Base-by-base conservation (phyloP, 2,329 filamentous ascomycete species). In the Calonectria hongkongensis region DNA sequence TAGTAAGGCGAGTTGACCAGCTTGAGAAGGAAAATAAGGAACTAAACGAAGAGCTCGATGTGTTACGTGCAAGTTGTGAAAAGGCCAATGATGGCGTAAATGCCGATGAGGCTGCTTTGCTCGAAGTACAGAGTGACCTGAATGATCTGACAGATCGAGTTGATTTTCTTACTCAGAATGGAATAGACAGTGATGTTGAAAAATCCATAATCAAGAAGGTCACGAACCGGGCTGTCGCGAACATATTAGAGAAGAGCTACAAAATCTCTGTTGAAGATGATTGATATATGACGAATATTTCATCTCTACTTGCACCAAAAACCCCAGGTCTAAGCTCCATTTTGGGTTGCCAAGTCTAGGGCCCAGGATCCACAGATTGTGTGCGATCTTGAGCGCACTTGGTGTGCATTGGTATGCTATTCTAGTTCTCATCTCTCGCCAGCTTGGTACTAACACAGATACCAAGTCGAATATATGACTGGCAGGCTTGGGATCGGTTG, bases 261-360 rank as follows among this genome's bases (percentile, higher is more conserved):
- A 66, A 48, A 33, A 39, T 66, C 60, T 69, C 74, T 71, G 43
- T 75, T n/a, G 58, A 54, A 21, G 58, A 70, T 18, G 88, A 87
- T 75, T 87, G 88, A 39, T 67, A 3, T 39, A 25, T 41, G 21
- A 36, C 36, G 6, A 18, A 60, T 16, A 15, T 60, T 28, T 3
- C 15, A 2, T 25, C n/a, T 48, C 8, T 25, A 48, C n/a, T 25
- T 6, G 43, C 18, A 47, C 21, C 43, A n/a, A 10, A 6, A 8
- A 18, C 2, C 5, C 16, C n/a, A 21, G n/a, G 8, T 9, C 30
- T 9, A 33, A 33, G 30, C 30, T 21, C 43, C 5, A 18, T 7
- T n/a, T n/a, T 21, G n/a, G 21, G 18, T 8, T 18, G 43, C 9
- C 43, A 47, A 21, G 21, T 47, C 10, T 5, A 47, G 5, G n/a